Conservation (phyloP, 2,329 filamentous ascomycete species). For the Westerdykella aurantiaca region DNA sequence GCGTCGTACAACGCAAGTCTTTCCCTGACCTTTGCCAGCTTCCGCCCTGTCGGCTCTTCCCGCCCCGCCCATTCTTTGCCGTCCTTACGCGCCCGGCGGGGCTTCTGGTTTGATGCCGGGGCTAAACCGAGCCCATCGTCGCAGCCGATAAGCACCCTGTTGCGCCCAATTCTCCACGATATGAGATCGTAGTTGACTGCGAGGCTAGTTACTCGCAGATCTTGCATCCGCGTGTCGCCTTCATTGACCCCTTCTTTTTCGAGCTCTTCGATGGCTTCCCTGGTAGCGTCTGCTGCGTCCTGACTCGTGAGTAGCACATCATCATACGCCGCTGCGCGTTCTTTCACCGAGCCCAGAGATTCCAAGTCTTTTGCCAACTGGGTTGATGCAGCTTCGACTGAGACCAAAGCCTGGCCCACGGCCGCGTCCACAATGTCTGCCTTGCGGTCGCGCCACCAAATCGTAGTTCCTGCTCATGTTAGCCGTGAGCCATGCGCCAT, state of each 20-base stretch:
- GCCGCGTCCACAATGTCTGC: constrained; percentile 90
- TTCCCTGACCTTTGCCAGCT: constrained; percentile 75
- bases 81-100: constrained; percentile 46
- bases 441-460: constrained; percentile 79
- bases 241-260: constrained; percentile 75
- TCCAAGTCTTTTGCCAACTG: constrained; percentile 42
- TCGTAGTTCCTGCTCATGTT: constrained; percentile 47
- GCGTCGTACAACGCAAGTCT: constrained; percentile 86
- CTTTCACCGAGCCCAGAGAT: constrained; percentile 48
- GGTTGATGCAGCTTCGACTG: constrained; percentile 55
- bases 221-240: constrained; percentile 82
- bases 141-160: constrained; percentile 78
- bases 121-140: constrained; percentile 65
- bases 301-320: constrained; percentile 84
- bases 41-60: constrained; percentile 66
- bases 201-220: constrained; percentile 84
- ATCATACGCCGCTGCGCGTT: constrained; percentile 83
- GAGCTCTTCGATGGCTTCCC: constrained; percentile 87
- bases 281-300: constrained; percentile 88
- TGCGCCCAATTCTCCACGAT: constrained; percentile 89
- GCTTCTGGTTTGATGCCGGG: constrained; percentile 50
- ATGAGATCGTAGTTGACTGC: constrained; percentile 92
- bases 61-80: constrained; percentile 45
- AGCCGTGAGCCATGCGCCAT: constrained; percentile 2
- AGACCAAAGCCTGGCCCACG: constrained; percentile 76